phyloP scores from a whole-genome alignment of 1,284 basidiomycete genomes.

The Taiwanofungus camphoratus region DNA sequence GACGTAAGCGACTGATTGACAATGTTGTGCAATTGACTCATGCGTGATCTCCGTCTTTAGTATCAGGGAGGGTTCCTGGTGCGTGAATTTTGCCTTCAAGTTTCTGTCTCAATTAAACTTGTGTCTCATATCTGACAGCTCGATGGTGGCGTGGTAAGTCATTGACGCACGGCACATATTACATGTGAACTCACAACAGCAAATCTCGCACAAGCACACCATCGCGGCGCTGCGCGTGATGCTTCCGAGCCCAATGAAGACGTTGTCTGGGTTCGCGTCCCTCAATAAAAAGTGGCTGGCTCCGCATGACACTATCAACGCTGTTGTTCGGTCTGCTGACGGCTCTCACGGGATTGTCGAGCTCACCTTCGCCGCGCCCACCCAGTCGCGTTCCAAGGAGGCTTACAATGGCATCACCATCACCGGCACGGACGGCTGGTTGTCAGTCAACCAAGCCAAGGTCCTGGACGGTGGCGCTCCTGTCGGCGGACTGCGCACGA shows the following conservation, averaged over 20 bases:
- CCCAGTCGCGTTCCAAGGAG: conserved; percentile 27
- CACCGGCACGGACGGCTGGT: conserved; percentile 56
- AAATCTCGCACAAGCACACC: conserved; percentile 43
- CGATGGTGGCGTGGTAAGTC: conserved; percentile 65
- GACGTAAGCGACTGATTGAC: conserved; percentile 44
- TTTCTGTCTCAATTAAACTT: conserved; percentile 5
- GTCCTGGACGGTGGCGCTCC: conserved; percentile 28
- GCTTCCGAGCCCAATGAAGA: conserved; percentile 46
- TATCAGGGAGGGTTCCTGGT: conserved; percentile 81
- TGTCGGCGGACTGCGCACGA: conserved; percentile 30
- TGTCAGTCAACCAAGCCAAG: conserved; percentile 17
- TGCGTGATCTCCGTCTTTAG: conserved; percentile 28
- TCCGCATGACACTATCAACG: conserved; percentile 72
- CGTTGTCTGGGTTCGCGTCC: conserved; percentile 59
- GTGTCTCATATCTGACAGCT: conserved; percentile 39
- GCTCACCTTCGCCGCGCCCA: conserved; percentile 54
- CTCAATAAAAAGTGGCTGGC: conserved; percentile 64
- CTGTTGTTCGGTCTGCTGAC: conserved; percentile 43
- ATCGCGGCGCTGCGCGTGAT: conserved; percentile 56
- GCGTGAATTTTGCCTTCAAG: conserved; percentile 22
- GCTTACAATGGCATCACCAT: conserved; percentile 42
- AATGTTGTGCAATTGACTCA: background rate
- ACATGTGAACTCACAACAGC: background rate
- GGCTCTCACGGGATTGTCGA: conserved; percentile 55
- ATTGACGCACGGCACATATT: conserved; percentile 4